phyloP scores from a whole-genome alignment of 2,329 filamentous ascomycete genomes.

The Fusarium illudens region DNA sequence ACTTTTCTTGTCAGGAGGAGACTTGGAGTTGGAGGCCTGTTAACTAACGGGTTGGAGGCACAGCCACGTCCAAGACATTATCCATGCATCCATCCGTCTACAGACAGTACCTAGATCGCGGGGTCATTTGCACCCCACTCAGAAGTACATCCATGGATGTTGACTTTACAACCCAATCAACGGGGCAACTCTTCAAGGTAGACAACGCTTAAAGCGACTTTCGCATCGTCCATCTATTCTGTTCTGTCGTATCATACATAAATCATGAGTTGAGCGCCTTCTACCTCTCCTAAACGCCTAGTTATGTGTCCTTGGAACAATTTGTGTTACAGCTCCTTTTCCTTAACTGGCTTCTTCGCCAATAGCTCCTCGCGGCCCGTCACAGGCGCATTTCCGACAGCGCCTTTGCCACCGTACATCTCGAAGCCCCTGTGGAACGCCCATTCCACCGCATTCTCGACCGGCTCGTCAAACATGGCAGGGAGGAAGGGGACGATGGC shows the following conservation, averaged over 20 bases:
- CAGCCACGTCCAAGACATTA: conserved; percentile 25
- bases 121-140: conserved; percentile 23
- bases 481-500: conserved; percentile 84
- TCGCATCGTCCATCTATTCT: neutral
- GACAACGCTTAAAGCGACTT: neutral
- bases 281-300: conserved; percentile 23
- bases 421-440: conserved; percentile 84
- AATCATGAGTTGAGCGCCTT: conserved; percentile 38
- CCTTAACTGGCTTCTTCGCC: conserved; percentile 52
- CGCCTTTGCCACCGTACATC: conserved; percentile 69
- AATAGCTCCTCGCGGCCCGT: conserved; percentile 60
- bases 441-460: conserved; percentile 92
- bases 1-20: conserved; percentile 1
- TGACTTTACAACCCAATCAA: neutral
- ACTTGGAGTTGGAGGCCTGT: conserved; percentile 6
- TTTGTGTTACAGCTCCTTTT: conserved; percentile 53
- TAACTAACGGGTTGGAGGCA: conserved; percentile 2
- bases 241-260: conserved; percentile 1
- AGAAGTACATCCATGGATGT: neutral
- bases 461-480: conserved; percentile 86
- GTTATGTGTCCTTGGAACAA: conserved; percentile 5
- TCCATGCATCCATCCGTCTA: neutral
- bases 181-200: neutral
- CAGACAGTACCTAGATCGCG: conserved; percentile 18
- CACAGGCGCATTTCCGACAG: conserved; percentile 63